These are phyloP conservation scores for Termitomyces sp. DNA, from an alignment of 768 basidiomycete genomes.

Conservation along the genomic window DNA sequence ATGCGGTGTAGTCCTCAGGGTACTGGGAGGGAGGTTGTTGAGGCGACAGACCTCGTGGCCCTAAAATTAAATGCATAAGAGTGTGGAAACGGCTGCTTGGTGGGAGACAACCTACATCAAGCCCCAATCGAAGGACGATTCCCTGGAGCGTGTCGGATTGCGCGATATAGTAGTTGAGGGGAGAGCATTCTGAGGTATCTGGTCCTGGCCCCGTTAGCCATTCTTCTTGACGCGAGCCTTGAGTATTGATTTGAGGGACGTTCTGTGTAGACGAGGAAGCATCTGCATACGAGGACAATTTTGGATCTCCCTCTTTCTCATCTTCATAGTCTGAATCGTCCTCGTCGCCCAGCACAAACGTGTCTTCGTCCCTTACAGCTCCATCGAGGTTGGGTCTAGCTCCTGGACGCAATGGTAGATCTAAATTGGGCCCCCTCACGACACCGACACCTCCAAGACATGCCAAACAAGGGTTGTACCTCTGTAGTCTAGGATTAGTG, in stretches of 20 bases:
- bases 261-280: background rate
- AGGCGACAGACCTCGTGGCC: constrained; percentile 58
- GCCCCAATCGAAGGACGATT: constrained; percentile 54
- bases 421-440: constrained; percentile 14
- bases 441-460: constrained; percentile 60
- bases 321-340: constrained; percentile 41
- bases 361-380: constrained; percentile 56
- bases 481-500: constrained; percentile 57
- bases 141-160: constrained; percentile 61
- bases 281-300: background rate
- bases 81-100: background rate
- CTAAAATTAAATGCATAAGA: constrained; percentile 24
- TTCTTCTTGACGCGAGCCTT: background rate
- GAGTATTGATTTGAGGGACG: background rate
- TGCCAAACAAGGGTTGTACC: constrained; percentile 70
- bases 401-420: background rate
- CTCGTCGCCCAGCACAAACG: constrained; percentile 65
- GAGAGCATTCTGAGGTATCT: constrained; percentile 2
- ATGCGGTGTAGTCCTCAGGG: constrained; percentile 68
- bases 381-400: constrained; percentile 42
- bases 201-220: background rate
- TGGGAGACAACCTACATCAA: constrained; percentile 48
- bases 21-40: constrained; percentile 63
- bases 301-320: constrained; percentile 13
- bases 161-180: constrained; percentile 50